Conservation (phyloP, 164 flowering plant species). For the Tetrastigma voinierianum region DNA sequence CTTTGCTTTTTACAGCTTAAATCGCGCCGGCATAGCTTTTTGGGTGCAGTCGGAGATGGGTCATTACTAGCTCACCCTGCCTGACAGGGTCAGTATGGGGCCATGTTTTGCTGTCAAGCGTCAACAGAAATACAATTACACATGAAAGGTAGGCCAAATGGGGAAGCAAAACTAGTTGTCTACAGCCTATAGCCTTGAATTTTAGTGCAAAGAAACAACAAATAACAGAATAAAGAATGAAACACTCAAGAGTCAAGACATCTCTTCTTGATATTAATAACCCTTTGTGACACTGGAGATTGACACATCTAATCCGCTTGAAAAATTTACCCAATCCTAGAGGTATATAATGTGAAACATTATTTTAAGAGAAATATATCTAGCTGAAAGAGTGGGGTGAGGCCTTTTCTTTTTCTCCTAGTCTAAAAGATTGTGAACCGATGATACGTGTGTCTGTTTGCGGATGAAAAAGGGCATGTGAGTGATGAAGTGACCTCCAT, state of each 20-base stretch:
- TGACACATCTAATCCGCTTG: no score
- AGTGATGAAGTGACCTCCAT: background rate
- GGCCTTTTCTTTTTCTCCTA: no score
- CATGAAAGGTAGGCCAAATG: slow-evolving; percentile 4
- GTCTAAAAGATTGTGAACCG: no score
- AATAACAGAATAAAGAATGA: no score
- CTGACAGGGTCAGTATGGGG: background rate
- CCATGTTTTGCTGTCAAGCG: slow-evolving; percentile 3
- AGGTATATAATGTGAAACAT: no score
- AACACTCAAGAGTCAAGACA: no score
- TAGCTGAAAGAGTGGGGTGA: no score
- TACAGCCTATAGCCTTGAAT: background rate
- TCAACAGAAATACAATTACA: background rate
- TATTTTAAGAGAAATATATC: no score
- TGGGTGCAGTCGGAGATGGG: background rate
- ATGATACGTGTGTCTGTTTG: background rate
- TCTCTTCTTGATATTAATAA: no score
- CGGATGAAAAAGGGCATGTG: slow-evolving; percentile 1
- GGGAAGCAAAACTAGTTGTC: background rate
- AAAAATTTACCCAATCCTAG: no score
- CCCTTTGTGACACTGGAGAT: no score
- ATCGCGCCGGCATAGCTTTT: slow-evolving; percentile 17
- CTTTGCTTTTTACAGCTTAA: slow-evolving; percentile 18
- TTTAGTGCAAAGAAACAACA: no score
- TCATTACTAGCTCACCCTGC: background rate